Base-by-base conservation (phyloP, 1,139 yeast species). In the Pichia sp. region DNA sequence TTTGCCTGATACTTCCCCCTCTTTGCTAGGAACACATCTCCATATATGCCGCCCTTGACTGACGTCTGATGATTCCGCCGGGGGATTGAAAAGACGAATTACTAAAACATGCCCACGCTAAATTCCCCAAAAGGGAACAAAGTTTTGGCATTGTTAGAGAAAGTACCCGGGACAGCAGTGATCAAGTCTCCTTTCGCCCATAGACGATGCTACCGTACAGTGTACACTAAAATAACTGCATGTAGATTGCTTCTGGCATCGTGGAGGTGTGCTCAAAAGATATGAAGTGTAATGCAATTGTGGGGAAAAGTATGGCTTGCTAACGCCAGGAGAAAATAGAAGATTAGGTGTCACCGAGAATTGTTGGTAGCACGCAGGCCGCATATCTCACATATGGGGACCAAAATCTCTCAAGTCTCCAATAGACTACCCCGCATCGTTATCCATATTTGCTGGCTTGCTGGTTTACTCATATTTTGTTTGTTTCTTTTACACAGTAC, bases 101-200 rank as follows among this genome's bases (percentile, higher is more conserved):
- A 11, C 29, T 45, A 15, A 45, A 45, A 30, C 23, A 30, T n/a
- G 32, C 47, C 47, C 47, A 45, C 47, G 47, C 47, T 26, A 45
- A 45, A 10, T 29, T 45, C 19, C 47, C 47, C 29, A 45, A 45
- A 29, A 29, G 36, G 36, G 47, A 15, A 45, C 29, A 10, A 29
- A 13, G 15, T 38, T 16, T 13, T 16, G n/a, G 41, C 8, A 13
- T 38, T 38, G 16, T 13, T 5, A 38, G 16, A 38, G 16, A 11
- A 38, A 38, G 6, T 38, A 10, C n/a, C 15, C 5, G 41, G 16
- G 41, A 16, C 16, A 16, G 41, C 2, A 16, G 8, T n/a, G 41
- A 13, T 16, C 8, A 38, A 7, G 41, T 13, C 13, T 38, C 41
- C 41, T 16, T 38, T 38, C 13, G n/a, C 41, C 41, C 41, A 38